Conservation (phyloP, 2,329 filamentous ascomycete genomes). For the Exophiala phaeomuriformis region DNA sequence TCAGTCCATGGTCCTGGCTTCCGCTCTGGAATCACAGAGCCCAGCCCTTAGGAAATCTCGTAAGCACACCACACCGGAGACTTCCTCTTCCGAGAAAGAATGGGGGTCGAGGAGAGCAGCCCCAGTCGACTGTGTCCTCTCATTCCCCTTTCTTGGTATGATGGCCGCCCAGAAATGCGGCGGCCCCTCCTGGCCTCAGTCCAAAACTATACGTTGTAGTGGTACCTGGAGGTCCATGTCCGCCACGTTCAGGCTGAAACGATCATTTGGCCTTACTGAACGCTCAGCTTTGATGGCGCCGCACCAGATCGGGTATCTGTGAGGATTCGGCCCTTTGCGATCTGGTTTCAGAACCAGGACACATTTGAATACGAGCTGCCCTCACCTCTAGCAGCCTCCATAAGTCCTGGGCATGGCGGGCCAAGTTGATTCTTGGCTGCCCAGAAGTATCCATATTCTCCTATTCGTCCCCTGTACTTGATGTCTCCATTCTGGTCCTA, state of each 20-base stretch:
- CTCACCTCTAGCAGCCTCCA: background rate
- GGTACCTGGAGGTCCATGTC: slow-evolving; percentile 2
- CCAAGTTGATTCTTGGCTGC: background rate
- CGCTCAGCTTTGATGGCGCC: slow-evolving; percentile 2
- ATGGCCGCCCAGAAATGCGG: background rate
- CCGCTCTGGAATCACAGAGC: no score
- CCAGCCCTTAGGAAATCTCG: no score
- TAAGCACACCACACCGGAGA: no score
- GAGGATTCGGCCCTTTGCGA: slow-evolving; percentile 15
- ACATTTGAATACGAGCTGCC: background rate
- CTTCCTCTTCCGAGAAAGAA: no score
- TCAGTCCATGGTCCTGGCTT: no score
- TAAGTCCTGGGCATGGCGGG: background rate
- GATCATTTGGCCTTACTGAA: background rate
- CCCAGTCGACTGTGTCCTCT: no score
- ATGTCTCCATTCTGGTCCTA: background rate
- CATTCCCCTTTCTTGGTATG: no score
- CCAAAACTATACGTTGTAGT: background rate
- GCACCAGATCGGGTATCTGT: slow-evolving; percentile 8
- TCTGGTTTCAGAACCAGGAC: slow-evolving; percentile 1
- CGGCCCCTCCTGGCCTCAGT: background rate
- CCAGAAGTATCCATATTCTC: slow-evolving; percentile 5
- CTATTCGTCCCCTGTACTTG: slow-evolving; percentile 10
- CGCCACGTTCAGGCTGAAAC: slow-evolving; percentile 17
- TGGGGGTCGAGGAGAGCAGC: no score